Conservation (phyloP, 1,284 basidiomycete genomes). For the Heterobasidion irregulare region DNA sequence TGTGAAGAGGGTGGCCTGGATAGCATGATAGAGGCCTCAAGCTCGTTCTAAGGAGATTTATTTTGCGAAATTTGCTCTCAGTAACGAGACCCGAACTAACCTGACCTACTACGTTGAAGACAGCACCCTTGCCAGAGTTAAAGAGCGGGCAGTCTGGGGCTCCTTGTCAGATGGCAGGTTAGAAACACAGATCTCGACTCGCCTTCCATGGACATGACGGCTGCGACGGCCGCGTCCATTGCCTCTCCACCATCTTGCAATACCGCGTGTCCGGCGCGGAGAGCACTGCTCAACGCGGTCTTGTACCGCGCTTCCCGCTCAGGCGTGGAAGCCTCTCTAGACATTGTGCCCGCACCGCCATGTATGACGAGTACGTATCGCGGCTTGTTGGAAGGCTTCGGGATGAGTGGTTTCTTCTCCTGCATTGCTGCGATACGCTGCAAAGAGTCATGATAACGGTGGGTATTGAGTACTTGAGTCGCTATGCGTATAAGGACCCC, state of each 20-base stretch:
- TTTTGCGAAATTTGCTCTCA: not conserved
- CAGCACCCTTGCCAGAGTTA: constrained; percentile 72
- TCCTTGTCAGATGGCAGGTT: not conserved
- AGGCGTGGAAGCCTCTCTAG: constrained; percentile 48
- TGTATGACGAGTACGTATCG: constrained; percentile 60
- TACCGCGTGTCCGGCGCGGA: constrained; percentile 56
- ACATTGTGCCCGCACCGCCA: constrained; percentile 71
- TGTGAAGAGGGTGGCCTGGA: constrained; percentile 63
- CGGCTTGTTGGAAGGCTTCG: not conserved
- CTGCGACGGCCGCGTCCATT: constrained; percentile 75
- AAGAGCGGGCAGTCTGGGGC: constrained; percentile 64
- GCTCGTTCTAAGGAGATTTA: constrained; percentile 48
- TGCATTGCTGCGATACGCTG: not conserved
- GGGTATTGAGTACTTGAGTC: not conserved
- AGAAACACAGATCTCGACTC: not conserved
- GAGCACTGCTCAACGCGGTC: constrained; percentile 40
- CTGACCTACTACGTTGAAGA: constrained; percentile 74
- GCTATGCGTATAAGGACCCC: too few species aligned
- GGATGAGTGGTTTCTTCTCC: constrained; percentile 10
- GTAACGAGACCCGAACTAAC: constrained; percentile 24
- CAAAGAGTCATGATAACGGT: not conserved
- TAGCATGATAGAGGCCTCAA: constrained; percentile 74
- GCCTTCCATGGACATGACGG: constrained; percentile 71
- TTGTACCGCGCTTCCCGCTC: constrained; percentile 54
- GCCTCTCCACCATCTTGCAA: constrained; percentile 65